A percentile compares a stretch with the other conserved stretches of the same genome.
Evolutionary conservation across 192 early-diverging fungal genomes (phyloP).

Genomic region (Coemansia sp.): DNA sequence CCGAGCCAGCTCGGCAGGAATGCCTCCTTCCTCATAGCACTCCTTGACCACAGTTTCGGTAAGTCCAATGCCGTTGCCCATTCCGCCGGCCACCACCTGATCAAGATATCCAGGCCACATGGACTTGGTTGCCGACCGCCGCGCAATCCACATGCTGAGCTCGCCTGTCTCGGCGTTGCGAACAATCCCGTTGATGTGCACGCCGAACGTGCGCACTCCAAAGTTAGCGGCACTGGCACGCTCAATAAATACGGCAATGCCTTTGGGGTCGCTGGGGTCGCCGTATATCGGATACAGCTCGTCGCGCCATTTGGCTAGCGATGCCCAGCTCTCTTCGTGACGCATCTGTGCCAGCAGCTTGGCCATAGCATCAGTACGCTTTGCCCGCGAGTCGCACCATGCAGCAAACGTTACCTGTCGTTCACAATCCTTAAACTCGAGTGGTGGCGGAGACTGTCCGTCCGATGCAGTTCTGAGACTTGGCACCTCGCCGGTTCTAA

Average conservation of each 20-base stretch:
- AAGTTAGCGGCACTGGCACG: constrained; percentile 76
- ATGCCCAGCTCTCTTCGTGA: constrained; percentile 12
- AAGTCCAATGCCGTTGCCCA: constrained; percentile 56
- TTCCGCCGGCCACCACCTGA: constrained; percentile 78
- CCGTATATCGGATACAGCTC: constrained; percentile 85
- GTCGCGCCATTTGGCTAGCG: constrained; percentile 69
- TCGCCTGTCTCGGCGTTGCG: constrained; percentile 18
- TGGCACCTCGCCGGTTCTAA: not conserved
- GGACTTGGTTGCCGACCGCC: constrained; percentile 73
- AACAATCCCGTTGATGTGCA: constrained; percentile 84
- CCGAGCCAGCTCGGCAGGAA: constrained; percentile 58
- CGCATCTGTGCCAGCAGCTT: constrained; percentile 18
- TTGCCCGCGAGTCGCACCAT: not conserved
- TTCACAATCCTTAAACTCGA: constrained; percentile 9
- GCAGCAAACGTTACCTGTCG: constrained; percentile 11
- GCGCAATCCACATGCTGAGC: constrained; percentile 86
- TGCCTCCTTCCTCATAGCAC: constrained; percentile 84
- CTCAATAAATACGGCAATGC: constrained; percentile 68
- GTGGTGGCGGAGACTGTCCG: not conserved
- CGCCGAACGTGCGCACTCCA: constrained; percentile 84
- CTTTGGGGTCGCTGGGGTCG: constrained; percentile 15
- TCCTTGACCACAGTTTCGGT: constrained; percentile 79
- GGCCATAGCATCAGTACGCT: constrained; percentile 20
- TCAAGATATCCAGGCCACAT: constrained; percentile 86
- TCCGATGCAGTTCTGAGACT: constrained; percentile 7